Base-by-base conservation (phyloP, 2,329 filamentous ascomycete genomes). In the Penicillium brasilianum region DNA sequence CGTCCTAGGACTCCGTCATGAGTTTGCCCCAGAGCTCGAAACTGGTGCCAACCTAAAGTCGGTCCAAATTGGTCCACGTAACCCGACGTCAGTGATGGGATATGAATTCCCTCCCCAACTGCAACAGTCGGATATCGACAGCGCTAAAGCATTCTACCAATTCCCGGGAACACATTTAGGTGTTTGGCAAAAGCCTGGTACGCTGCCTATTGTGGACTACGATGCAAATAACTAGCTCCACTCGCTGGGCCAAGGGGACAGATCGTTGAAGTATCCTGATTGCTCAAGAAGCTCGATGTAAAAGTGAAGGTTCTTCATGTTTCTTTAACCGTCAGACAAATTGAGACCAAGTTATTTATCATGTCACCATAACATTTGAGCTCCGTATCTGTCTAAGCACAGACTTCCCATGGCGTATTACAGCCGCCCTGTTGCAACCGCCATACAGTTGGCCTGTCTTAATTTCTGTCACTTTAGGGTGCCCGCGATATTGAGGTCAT, bases 261-360 rank as follows among this genome's bases (percentile, higher is more conserved):
- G 8, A 34, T 34, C 10, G 32, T 9, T n/a, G 39, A 43, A 5
- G 7, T 43, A 43, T 43, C 39, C 39, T 43, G 39, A 43, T 7
- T 43, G 18, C 11, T 43, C 39, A 43, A 43, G 9, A 43, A 54
- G 18, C 25, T 25, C 41, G 22, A 34, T 14, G 16, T 50, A n/a
- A 41, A 50, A 34, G 20, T 34, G 53, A 28, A 41, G 18, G 34
- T 41, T 58, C 8, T 34, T 34, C 2, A 34, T 34, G 32, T 34
- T 32, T 46, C 10, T 51, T 30, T 50, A 25, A 48, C 30, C 41
- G 34, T 54, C 39, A 41, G 13, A 9, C 25, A 55, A 55, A 55
- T 55, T 41, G 14, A 28, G 43, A 43, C 25, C 14, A 20, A 7
- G 39, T 43, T n/a, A 14, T 43, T 43, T 43, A 43, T 43, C 39